phyloP scores from a whole-genome alignment of 2,329 filamentous ascomycete genomes.

The Exophiala sideris region DNA sequence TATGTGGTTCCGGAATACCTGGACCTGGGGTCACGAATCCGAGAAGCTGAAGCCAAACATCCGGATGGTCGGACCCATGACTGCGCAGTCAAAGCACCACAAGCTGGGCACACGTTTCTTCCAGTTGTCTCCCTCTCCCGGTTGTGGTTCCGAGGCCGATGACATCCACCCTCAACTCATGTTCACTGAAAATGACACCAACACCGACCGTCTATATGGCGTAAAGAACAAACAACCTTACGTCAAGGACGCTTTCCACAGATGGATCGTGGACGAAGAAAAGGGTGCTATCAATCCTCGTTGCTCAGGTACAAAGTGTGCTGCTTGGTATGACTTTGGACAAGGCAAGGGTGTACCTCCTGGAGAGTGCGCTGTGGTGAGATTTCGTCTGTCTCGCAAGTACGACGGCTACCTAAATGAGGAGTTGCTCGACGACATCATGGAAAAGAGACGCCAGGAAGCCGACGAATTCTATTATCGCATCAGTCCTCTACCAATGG shows the following conservation, averaged over 20 bases:
- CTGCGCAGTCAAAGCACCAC: conserved; percentile 73
- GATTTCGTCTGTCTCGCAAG: conserved; percentile 79
- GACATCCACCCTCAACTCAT: conserved; percentile 82
- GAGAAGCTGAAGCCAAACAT: conserved; percentile 78
- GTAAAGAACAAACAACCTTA: conserved; percentile 76
- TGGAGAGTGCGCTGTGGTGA: conserved; percentile 91
- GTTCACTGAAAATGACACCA: conserved; percentile 96
- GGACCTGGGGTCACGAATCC: conserved; percentile 84
- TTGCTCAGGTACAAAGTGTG: conserved; percentile 78
- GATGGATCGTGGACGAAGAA: conserved; percentile 77
- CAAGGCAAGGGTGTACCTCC: conserved; percentile 82
- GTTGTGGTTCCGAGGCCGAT: conserved; percentile 70
- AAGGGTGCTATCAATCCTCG: conserved; percentile 78
- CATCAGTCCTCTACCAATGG: conserved; percentile 88
- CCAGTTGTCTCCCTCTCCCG: conserved; percentile 83
- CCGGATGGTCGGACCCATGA: conserved; percentile 60
- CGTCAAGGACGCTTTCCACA: conserved; percentile 94
- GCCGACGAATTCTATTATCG: conserved; percentile 95
- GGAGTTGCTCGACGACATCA: conserved; percentile 84
- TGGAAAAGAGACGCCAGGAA: conserved; percentile 81
- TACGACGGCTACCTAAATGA: conserved; percentile 80
- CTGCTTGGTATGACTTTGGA: conserved; percentile 89
- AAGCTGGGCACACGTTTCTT: conserved; percentile 80
- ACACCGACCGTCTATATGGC: conserved; percentile 71
- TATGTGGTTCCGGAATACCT: conserved; percentile 96